These are phyloP conservation scores for Chaetomium globosum DNA, from an alignment of 2,329 filamentous ascomycete genomes.

Conservation along the genomic window DNA sequence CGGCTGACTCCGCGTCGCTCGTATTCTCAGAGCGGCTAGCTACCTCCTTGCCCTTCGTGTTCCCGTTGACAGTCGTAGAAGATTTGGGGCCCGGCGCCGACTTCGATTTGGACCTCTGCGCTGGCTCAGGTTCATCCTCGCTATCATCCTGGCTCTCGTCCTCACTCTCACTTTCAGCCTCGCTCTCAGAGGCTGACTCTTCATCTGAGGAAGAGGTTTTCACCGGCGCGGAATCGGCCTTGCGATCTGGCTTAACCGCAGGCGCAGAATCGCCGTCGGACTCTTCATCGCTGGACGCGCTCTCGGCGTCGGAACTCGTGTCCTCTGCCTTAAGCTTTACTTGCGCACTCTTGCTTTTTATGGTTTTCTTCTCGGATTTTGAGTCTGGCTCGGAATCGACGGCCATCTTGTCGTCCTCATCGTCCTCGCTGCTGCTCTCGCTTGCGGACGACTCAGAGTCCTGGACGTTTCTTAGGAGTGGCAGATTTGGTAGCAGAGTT, in stretches of 20 bases:
- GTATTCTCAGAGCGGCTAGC: constrained; percentile 32
- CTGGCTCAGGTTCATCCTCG: constrained; percentile 33
- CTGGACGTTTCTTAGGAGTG: constrained; percentile 7
- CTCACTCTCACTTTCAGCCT: constrained; percentile 34
- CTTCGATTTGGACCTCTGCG: constrained; percentile 30
- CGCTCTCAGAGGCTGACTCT: constrained; percentile 21
- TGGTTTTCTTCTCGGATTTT: constrained; percentile 17
- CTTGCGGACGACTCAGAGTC: constrained; percentile 29
- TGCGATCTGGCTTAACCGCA: constrained; percentile 26
- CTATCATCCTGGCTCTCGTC: constrained; percentile 20
- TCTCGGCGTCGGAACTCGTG: constrained; percentile 21
- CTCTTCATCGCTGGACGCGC: constrained; percentile 29
- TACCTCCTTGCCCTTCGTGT: constrained; percentile 32
- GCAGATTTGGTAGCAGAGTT: background rate
- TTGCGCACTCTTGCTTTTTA: constrained; percentile 24
- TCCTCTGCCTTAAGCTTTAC: constrained; percentile 25
- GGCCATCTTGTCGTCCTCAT: constrained; percentile 37
- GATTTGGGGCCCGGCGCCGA: constrained; percentile 28
- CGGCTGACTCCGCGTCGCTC: constrained; percentile 19
- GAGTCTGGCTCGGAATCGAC: constrained; percentile 17
- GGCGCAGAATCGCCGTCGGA: constrained; percentile 25
- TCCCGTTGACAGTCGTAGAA: constrained; percentile 26
- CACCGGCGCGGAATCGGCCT: constrained; percentile 29
- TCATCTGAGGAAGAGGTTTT: constrained; percentile 2
- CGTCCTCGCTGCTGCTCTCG: constrained; percentile 19